Conservation (phyloP, 208 protist species). For the Herpetomonas samuelpessoai region DNA sequence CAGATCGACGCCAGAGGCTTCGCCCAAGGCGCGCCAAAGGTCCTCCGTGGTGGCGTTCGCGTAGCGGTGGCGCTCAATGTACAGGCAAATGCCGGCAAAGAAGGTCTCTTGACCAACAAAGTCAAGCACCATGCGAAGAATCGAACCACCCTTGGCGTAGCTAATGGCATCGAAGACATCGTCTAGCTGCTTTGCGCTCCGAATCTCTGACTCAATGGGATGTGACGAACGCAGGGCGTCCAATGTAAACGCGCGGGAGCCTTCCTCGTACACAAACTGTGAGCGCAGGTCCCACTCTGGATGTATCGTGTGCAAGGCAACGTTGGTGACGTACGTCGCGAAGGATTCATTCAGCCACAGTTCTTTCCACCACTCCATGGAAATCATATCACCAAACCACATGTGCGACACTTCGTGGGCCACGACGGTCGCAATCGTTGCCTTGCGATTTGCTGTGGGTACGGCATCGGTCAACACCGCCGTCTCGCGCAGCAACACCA, state of each 20-base stretch:
- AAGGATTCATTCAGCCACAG: conserved; percentile 99
- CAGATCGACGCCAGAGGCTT: conserved; percentile 56
- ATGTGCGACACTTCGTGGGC: conserved; percentile 95
- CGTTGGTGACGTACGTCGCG: conserved; percentile 87
- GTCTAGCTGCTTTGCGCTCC: conserved; percentile 83
- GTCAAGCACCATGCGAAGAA: conserved; percentile 85
- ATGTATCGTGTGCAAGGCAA: conserved; percentile 63
- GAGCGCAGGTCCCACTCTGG: conserved; percentile 76
- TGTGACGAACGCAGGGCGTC: conserved; percentile 87
- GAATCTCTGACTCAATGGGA: conserved; percentile 87
- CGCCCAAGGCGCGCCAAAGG: conserved; percentile 80
- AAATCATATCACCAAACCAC: conserved; percentile 98
- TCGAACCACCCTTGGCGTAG: conserved; percentile 84
- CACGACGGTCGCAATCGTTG: conserved; percentile 79
- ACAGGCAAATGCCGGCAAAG: conserved; percentile 59
- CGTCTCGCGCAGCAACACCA: conserved; percentile 94
- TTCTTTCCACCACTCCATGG: conserved; percentile 97
- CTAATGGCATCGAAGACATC: conserved; percentile 93
- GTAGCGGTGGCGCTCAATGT: conserved; percentile 77
- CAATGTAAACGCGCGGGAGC: conserved; percentile 63
- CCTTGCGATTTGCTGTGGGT: conserved; percentile 34
- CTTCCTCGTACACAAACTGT: conserved; percentile 76
- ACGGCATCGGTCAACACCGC: conserved; percentile 61
- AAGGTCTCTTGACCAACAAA: conserved; percentile 84
- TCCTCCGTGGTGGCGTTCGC: conserved; percentile 71